Evolutionary conservation across 129 eudicot species (phyloP), one percentile per base, ranked within the genome.

Genomic region (Oenanthe sinensis): DNA sequence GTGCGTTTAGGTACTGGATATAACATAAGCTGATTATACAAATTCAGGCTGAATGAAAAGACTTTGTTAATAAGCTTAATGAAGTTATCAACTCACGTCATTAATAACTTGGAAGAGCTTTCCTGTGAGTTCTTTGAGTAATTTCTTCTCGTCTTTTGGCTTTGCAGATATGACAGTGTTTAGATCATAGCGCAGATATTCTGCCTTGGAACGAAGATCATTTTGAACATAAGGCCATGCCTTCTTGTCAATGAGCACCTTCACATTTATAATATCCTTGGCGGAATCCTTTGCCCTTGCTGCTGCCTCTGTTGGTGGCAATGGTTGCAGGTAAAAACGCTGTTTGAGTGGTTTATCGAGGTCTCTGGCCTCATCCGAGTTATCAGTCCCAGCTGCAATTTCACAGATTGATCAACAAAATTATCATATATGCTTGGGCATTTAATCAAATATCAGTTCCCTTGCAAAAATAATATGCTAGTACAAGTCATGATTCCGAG

Each of bases 141-240:
- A 30, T 55, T 90, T 85, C 93, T 89, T 96, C 79, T 92, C 91
- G 2, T 88, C 97, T 48, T 90, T 96, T 17, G 97, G 80, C 77
- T 96, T 96, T 1, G 99, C 79, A 11, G 97, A 78, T 37, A 96
- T 92, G 79, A 92, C 79, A 15, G 99, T 96, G 82, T 96, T 90
- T 82, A 96, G 99, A 82, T 96, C 99, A 43, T 50, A 96, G 74
- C 99, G 97, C 68, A 96, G 95, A 87, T 96, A 96, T 40, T 39
- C 73, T 16, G 97, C 90, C 90, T 30, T 92, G 22, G 60, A 68
- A 48, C 99, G 99, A 43, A 96, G 97, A 85, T 96, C 99, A 24
- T 90, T 90, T 55, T 89, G 97, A 75, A 96, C 97, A 47, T 88
- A 92, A 3, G 99, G 99, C 99, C 97, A 96, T 7, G 99, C 99